These are phyloP conservation scores for Vigna unguiculata DNA, from an alignment of 306 rosid genomes.

Conservation along the genomic window DNA sequence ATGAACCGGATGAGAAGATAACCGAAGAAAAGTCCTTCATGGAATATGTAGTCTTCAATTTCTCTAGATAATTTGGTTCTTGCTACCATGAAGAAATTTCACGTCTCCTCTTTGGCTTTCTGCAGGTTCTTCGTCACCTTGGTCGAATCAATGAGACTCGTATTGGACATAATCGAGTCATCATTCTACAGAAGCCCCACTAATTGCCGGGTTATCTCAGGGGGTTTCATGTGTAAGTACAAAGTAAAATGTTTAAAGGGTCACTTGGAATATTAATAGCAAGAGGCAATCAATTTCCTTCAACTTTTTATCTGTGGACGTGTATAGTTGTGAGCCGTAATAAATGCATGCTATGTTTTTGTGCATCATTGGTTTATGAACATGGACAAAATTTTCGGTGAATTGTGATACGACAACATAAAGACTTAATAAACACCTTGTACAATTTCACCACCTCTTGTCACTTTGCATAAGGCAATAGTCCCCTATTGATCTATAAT, in stretches of 20 bases:
- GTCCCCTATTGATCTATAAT: neutral
- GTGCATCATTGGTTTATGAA: neutral
- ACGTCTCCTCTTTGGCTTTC: conserved; percentile 16
- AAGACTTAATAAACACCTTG: neutral
- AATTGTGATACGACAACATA: neutral
- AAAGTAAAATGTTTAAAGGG: neutral
- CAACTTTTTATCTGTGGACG: conserved; percentile 5
- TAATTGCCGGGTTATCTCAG: conserved; percentile 30
- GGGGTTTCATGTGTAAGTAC: neutral
- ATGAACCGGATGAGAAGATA: neutral
- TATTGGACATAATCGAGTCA: conserved; percentile 80
- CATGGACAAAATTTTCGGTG: neutral
- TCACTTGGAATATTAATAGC: neutral
- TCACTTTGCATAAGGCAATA: neutral
- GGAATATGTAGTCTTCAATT: neutral
- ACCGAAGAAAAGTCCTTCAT: neutral
- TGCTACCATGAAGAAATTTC: neutral
- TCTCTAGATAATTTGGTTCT: neutral
- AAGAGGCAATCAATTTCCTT: conserved; percentile 1
- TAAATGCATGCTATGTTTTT: neutral
- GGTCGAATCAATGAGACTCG: conserved; percentile 90
- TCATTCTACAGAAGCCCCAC: conserved; percentile 72
- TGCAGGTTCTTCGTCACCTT: conserved; percentile 95
- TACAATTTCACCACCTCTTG: neutral
- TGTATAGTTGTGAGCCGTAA: neutral